Base-by-base conservation (phyloP, 2,329 filamentous ascomycete genomes). In the Phialemoniopsis sp. region DNA sequence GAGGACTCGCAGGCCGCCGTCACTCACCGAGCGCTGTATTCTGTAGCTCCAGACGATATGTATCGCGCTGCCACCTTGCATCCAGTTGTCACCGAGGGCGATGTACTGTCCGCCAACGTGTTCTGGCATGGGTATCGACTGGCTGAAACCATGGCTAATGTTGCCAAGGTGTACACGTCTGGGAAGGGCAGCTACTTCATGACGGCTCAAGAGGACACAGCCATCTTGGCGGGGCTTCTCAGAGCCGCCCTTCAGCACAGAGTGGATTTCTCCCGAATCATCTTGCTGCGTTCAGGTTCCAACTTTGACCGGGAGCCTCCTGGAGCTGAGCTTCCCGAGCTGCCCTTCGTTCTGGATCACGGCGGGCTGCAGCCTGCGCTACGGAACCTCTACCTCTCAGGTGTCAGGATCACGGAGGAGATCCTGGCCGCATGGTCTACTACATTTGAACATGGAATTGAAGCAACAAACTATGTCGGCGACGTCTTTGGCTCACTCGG, bases 151-250 rank as follows among this genome's bases (percentile, higher is more conserved):
- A 87, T 88, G 53, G 80, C 78, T 49, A 80, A 82, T 46, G 82
- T 76, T 15, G 82, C 80, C 4, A 60, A 49, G 0, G 51, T 84
- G 1, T 76, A 80, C 63, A 88, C 84, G 3, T 87, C 87, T 51
- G 82, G 82, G 4, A 77, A 73, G 0, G 82, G 79, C 1, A 58
- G 69, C 6, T 87, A 87, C 62, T 87, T 84, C 63, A 78, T 82
- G 60, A 84, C 75, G 2, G 82, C 82, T 0, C 83, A 87, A 56
- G 85, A 88, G 58, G 84, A 88, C 54, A 86, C 82, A 50, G 84
- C 82, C 1, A 76, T 75, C 1, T 71, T 87, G 1, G 81, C 84
- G 49, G 82, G 76, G 5, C 63, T 88, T 19, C 59, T 86, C 15
- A 73, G 84, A 12, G 73, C 72, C 2, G 74, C 79, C 0, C 59